phyloP scores from a whole-genome alignment of 257 asterid genomes.

The Primulina eburnea region DNA sequence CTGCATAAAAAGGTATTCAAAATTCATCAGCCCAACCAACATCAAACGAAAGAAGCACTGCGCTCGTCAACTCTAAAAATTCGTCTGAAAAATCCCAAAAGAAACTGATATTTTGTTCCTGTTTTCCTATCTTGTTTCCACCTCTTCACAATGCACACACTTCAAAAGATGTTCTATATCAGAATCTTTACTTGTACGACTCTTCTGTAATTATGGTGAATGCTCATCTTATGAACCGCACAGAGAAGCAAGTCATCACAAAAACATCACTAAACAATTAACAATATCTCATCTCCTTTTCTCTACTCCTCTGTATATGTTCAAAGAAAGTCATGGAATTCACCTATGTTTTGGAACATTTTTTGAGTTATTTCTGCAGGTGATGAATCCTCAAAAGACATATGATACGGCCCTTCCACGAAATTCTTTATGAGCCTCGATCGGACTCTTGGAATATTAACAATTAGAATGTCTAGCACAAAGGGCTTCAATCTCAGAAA shows the following conservation, averaged over 20 bases:
- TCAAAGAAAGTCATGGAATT: not conserved
- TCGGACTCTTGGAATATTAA: conserved; percentile 72
- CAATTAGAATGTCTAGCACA: conserved; percentile 53
- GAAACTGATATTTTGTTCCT: not conserved
- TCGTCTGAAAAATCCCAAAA: not conserved
- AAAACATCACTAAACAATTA: not conserved
- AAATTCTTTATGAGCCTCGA: conserved; percentile 64
- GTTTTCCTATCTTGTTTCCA: not conserved
- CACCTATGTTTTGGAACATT: not conserved
- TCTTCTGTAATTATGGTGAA: conserved; percentile 8
- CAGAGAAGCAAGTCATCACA: conserved; percentile 13
- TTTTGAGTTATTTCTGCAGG: conserved; percentile 35
- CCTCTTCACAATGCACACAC: not conserved
- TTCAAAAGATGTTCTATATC: conserved; percentile 12
- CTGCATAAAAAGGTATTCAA: not conserved
- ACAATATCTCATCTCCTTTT: not conserved
- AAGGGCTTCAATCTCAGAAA: conserved; percentile 32
- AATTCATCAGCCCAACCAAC: not conserved
- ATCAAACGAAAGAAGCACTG: conserved; percentile 14
- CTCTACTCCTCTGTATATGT: not conserved
- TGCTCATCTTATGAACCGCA: conserved; percentile 14
- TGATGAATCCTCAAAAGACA: conserved; percentile 33
- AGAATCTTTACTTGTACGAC: not conserved
- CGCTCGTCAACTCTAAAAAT: conserved; percentile 1
- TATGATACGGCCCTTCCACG: too few species aligned